Evolutionary conservation across 2,329 filamentous ascomycete genomes (phyloP).

Genomic region (Thermothelomyces thermophilus): DNA sequence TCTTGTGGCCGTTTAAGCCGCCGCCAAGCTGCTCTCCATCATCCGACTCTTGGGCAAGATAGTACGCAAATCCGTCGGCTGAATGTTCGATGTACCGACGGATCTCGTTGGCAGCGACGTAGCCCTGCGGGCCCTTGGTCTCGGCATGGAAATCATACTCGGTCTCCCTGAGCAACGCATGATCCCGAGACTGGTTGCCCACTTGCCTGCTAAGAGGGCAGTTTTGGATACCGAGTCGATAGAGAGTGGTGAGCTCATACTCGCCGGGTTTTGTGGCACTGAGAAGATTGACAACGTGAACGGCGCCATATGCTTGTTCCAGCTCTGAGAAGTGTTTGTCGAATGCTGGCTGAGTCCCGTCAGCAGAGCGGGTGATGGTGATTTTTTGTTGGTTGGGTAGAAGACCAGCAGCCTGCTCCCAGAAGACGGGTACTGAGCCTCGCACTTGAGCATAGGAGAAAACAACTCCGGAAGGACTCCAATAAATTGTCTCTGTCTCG

Average conservation of each 20-base stretch:
- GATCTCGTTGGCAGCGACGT: slow-evolving; percentile 85
- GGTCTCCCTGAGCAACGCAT: slow-evolving; percentile 69
- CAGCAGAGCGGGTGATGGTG: slow-evolving; percentile 75
- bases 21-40: slow-evolving; percentile 41
- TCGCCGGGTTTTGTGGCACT: slow-evolving; percentile 84
- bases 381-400: slow-evolving; percentile 94
- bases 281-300: slow-evolving; percentile 91
- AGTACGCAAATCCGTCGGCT: slow-evolving; percentile 87
- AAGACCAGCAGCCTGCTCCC: slow-evolving; percentile 87
- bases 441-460: slow-evolving; percentile 93
- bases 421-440: slow-evolving; percentile 92
- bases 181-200: slow-evolving; percentile 54
- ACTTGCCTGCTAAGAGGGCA: slow-evolving; percentile 62
- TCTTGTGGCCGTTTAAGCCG: slow-evolving; percentile 28
- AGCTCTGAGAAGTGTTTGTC: slow-evolving; percentile 91
- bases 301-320: slow-evolving; percentile 77
- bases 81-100: slow-evolving; percentile 70
- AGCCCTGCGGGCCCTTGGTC: slow-evolving; percentile 77
- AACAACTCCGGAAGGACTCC: slow-evolving; percentile 67
- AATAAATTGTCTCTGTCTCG: slow-evolving; percentile 93
- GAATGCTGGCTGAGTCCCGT: slow-evolving; percentile 90
- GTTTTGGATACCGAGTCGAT: slow-evolving; percentile 67
- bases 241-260: slow-evolving; percentile 72
- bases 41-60: slow-evolving; percentile 66
- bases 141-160: slow-evolving; percentile 97